phyloP scores from a whole-genome alignment of 352 stramenopile species.

The Globisporangium acanthophoron region DNA sequence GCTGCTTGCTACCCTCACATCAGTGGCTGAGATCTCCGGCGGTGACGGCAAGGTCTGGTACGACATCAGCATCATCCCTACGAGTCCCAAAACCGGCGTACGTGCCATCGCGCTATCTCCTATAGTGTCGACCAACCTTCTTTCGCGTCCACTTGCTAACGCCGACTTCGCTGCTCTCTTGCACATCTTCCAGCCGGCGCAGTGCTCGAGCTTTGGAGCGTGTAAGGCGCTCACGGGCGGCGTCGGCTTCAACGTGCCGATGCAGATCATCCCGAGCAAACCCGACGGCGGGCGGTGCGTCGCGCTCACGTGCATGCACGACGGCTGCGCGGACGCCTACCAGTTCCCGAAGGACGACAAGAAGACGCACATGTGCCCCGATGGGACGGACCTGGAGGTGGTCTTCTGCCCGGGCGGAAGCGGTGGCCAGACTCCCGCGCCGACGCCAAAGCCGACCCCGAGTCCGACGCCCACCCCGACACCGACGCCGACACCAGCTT shows the following conservation, averaged over 20 bases:
- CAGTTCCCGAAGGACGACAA: conserved; percentile 61
- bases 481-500: conserved; percentile 21
- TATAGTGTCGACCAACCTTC: not conserved
- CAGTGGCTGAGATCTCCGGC: conserved; percentile 63
- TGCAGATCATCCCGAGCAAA: conserved; percentile 48
- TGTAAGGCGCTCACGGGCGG: conserved; percentile 61
- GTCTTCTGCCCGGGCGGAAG: conserved; percentile 50
- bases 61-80: conserved; percentile 78
- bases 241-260: conserved; percentile 57
- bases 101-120: conserved; percentile 8
- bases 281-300: conserved; percentile 31
- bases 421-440: conserved; percentile 19
- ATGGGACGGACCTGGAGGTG: conserved; percentile 41
- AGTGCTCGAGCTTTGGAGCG: conserved; percentile 35
- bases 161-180: not conserved
- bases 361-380: conserved; percentile 59
- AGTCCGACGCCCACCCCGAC: conserved; percentile 22
- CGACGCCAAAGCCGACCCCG: conserved; percentile 20
- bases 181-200: conserved; percentile 26
- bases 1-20: not conserved
- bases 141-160: not conserved
- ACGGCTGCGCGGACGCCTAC: conserved; percentile 57
- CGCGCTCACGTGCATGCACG: conserved; percentile 43
- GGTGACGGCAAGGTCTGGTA: conserved; percentile 42
- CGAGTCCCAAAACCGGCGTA: conserved; percentile 45